Conservation (phyloP, 768 basidiomycete genomes). For the Chalciporus pseudorubinellus region DNA sequence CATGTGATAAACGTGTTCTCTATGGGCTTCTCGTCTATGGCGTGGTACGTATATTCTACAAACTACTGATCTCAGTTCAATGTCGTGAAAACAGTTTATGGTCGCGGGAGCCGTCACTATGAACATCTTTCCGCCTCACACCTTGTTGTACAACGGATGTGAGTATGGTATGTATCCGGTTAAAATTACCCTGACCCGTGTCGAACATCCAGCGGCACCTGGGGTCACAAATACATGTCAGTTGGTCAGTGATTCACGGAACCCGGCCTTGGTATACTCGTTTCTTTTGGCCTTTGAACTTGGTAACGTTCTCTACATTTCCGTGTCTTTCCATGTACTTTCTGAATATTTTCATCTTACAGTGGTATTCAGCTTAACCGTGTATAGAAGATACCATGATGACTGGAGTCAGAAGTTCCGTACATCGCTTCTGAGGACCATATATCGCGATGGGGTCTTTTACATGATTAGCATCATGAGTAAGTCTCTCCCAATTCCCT, state of each 20-base stretch:
- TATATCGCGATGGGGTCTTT: conserved; percentile 4
- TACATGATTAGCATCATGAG: conserved; percentile 3
- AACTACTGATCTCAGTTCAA: not conserved
- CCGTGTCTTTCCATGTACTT: not conserved
- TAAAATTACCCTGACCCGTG: not conserved
- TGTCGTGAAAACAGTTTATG: not conserved
- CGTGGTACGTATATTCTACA: not conserved
- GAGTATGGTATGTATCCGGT: not conserved
- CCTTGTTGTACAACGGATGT: not conserved
- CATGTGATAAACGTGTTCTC: not conserved
- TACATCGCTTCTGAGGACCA: not conserved
- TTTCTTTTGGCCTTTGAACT: not conserved
- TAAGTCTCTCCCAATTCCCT: not conserved
- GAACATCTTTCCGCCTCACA: not conserved
- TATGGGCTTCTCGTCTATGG: not conserved
- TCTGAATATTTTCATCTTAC: not conserved
- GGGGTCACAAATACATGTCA: not conserved
- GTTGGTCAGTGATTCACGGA: not conserved
- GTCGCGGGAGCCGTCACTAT: not conserved
- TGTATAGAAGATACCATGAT: not conserved
- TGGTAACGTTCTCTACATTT: not conserved
- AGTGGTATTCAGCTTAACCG: not conserved
- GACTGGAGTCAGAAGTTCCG: not conserved
- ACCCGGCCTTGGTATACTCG: not conserved
- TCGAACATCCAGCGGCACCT: not conserved